Conservation (phyloP, 257 asterid genomes). For the Rhazya stricta region DNA sequence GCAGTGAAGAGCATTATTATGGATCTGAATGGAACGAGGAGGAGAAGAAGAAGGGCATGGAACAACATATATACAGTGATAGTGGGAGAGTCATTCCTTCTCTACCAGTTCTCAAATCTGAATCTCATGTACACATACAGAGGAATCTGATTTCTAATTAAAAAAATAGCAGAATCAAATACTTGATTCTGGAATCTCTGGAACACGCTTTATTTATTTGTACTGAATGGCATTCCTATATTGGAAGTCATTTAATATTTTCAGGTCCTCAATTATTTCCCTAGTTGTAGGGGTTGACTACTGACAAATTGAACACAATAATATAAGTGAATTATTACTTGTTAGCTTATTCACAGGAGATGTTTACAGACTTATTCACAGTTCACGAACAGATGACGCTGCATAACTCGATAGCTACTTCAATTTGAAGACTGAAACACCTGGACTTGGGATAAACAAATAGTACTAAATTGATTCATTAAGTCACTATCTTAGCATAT, state of each 20-base stretch:
- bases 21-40: no score
- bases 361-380: not conserved
- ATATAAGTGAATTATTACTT: not conserved
- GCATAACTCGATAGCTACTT: not conserved
- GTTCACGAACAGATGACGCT: not conserved
- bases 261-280: constrained; percentile 2
- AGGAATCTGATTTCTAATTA: no score
- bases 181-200: not conserved
- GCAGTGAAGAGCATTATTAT: no score
- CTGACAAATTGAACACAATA: not conserved
- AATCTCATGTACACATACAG: no score
- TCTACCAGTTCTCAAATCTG: no score
- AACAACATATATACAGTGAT: no score
- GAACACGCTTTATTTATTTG: not conserved
- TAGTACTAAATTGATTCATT: not conserved
- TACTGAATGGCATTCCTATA: not conserved
- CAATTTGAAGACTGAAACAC: not conserved
- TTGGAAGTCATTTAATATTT: constrained; percentile 3
- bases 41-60: no score
- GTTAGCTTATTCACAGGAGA: not conserved
- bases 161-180: not conserved
- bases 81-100: no score
- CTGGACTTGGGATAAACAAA: not conserved
- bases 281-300: constrained; percentile 1
- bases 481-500: not conserved